Base-by-base conservation (phyloP, 2,329 filamentous ascomycete genomes). In the Neofusicoccum parvum region DNA sequence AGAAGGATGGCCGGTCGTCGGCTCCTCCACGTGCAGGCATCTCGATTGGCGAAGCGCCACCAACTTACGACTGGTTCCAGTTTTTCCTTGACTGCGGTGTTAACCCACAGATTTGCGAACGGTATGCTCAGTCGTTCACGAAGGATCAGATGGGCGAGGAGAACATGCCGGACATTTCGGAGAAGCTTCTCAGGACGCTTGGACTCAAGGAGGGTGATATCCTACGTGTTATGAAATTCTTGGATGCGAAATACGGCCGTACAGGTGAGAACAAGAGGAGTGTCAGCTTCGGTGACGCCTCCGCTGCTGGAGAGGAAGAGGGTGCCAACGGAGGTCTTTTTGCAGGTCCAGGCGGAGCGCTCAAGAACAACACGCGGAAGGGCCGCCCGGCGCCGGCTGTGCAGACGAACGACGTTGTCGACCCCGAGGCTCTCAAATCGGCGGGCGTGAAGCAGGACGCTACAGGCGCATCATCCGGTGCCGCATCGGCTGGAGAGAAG, bases 131-230 rank as follows among this genome's bases (percentile, higher is more conserved):
- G 73, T 92, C 92, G 2, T 99, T 99, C 74, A 79, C 87, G 54
- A 90, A 90, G 73, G 95, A 99, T 74, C 95, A 94, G 27, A 98
- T 99, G 92, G 94, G 96, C 69, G 94, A 97, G 77, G 94, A 92
- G 68, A 89, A 97, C 45, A 80, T 98, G 66, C 91, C 93, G 3
- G 95, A 98, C 72, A 94, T 99, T 59, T 92, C 94, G 65, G 87
- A 92, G 5, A 88, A 86, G 67, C 88, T 94, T 17, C 82, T 99
- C 54, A 89, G 95, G 46, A 97, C 91, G 14, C 82, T 99, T 48
- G 95, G 95, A n/a, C 79, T 99, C 56, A 94, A 96, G 67, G 95
- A 98, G 78, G 95, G 95, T 32, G 95, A 99, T 76, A 97, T 97
- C 66, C 87, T 99, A 72, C 94, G 96, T 68, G 92, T 99, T 6